These are phyloP conservation scores for Yamadazyma sp. DNA, from an alignment of 805 yeast species.

Conservation along the genomic window DNA sequence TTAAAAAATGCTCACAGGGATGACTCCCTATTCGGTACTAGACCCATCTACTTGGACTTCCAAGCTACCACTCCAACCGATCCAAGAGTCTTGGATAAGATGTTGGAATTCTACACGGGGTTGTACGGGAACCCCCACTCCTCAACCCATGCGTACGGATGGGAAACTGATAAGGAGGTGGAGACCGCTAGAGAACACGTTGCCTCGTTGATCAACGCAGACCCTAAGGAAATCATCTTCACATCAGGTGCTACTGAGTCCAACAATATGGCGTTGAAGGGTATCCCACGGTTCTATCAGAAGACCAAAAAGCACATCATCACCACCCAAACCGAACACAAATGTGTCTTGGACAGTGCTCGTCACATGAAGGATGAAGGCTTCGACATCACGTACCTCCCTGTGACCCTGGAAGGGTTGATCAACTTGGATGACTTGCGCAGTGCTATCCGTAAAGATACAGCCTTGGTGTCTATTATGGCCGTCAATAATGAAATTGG, in stretches of 20 bases:
- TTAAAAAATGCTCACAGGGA: conserved; percentile 47
- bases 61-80: conserved; percentile 99
- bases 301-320: conserved; percentile 91
- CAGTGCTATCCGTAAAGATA: conserved; percentile 83
- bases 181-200: conserved; percentile 82
- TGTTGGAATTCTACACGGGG: conserved; percentile 86
- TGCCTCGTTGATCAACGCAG: conserved; percentile 85
- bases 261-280: conserved; percentile 92
- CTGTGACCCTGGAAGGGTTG: conserved; percentile 79
- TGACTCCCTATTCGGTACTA: conserved; percentile 54
- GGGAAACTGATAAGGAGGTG: conserved; percentile 96
- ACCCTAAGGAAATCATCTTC: conserved; percentile 94
- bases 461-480: conserved; percentile 89
- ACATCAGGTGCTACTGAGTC: conserved; percentile 98
- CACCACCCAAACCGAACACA: conserved; percentile 96
- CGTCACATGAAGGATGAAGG: conserved; percentile 96
- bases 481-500: conserved; percentile 98
- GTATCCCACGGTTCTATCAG: conserved; percentile 90
- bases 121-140: conserved; percentile 98
- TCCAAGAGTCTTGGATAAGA: conserved; percentile 89
- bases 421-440: conserved; percentile 75
- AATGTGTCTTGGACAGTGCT: conserved; percentile 97
- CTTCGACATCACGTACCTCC: conserved; percentile 89
- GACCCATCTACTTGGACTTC: conserved; percentile 95
- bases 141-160: conserved; percentile 94